These are phyloP conservation scores for Elsinoe perseae DNA, from an alignment of 2,329 filamentous ascomycete genomes.

Conservation along the genomic window DNA sequence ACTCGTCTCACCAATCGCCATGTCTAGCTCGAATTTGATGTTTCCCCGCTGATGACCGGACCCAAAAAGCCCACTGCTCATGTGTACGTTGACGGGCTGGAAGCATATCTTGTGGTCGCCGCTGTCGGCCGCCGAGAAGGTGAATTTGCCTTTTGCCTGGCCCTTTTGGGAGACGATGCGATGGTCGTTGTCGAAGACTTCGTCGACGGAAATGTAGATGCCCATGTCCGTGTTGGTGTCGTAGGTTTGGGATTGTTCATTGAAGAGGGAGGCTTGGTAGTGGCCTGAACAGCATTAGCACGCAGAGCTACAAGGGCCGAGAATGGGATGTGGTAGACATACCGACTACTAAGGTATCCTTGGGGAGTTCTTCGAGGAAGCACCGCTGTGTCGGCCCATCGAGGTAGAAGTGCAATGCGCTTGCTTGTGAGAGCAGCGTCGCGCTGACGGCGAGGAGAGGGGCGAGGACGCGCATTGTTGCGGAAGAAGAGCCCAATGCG, in stretches of 20 bases:
- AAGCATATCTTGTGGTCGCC: constrained; percentile 96
- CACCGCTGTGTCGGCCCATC: constrained; percentile 81
- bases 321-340: constrained; percentile 28
- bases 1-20: constrained; percentile 90
- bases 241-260: constrained; percentile 62
- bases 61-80: constrained; percentile 64
- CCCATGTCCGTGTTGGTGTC: constrained; percentile 60
- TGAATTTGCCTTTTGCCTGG: constrained; percentile 70
- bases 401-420: constrained; percentile 92
- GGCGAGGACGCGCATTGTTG: constrained; percentile 2
- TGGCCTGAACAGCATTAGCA: constrained; percentile 48
- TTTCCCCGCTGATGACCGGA: constrained; percentile 59
- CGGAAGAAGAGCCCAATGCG: neutral
- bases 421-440: constrained; percentile 49
- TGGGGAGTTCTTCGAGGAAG: constrained; percentile 96
- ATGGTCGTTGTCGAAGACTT: constrained; percentile 96
- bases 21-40: constrained; percentile 76
- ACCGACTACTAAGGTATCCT: constrained; percentile 93
- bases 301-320: neutral
- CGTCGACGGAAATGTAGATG: constrained; percentile 90
- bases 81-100: constrained; percentile 67
- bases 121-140: constrained; percentile 88
- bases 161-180: constrained; percentile 86
- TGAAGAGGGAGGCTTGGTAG: constrained; percentile 79
- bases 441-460: constrained; percentile 17